Evolutionary conservation across 768 basidiomycete genomes (phyloP).

Genomic region (Hebeloma cylindrosporum): DNA sequence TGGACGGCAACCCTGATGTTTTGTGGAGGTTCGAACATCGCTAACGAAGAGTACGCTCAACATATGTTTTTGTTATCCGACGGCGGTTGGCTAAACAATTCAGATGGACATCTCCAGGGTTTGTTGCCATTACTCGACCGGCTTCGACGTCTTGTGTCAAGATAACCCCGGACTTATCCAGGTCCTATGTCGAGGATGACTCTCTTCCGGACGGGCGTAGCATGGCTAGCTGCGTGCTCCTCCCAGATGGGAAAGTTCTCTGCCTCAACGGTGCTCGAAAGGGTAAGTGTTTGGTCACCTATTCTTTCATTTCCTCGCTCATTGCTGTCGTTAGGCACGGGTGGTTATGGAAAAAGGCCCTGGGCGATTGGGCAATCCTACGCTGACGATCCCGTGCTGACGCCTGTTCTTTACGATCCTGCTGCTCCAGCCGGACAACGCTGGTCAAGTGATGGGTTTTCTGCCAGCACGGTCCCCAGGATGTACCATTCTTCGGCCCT

Average conservation of each 20-base stretch:
- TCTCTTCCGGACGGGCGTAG: slow-evolving; percentile 61
- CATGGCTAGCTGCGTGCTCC: slow-evolving; percentile 70
- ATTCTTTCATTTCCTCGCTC: slow-evolving; percentile 11
- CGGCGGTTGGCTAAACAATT: no score
- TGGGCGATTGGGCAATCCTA: slow-evolving; percentile 62
- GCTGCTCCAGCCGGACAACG: slow-evolving; percentile 51
- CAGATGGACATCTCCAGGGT: slow-evolving; percentile 47
- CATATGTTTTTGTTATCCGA: background rate
- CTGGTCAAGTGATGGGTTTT: slow-evolving; percentile 63
- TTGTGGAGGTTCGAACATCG: slow-evolving; percentile 74
- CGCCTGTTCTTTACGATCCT: slow-evolving; percentile 64
- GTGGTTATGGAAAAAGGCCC: slow-evolving; percentile 56
- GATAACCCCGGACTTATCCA: slow-evolving; percentile 68
- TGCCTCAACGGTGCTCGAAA: slow-evolving; percentile 64
- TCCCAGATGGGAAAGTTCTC: slow-evolving; percentile 69
- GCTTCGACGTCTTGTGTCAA: slow-evolving; percentile 75
- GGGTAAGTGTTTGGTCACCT: no score
- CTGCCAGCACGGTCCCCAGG: slow-evolving; percentile 57
- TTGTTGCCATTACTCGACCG: slow-evolving; percentile 48
- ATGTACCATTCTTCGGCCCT: slow-evolving; percentile 78
- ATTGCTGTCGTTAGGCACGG: slow-evolving; percentile 47
- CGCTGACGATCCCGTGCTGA: slow-evolving; percentile 57
- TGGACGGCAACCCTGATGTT: slow-evolving; percentile 82
- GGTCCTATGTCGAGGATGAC: slow-evolving; percentile 62
- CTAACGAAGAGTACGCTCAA: slow-evolving; percentile 40